Conservation (phyloP, 768 basidiomycete species). For the Nidula microcarpa region DNA sequence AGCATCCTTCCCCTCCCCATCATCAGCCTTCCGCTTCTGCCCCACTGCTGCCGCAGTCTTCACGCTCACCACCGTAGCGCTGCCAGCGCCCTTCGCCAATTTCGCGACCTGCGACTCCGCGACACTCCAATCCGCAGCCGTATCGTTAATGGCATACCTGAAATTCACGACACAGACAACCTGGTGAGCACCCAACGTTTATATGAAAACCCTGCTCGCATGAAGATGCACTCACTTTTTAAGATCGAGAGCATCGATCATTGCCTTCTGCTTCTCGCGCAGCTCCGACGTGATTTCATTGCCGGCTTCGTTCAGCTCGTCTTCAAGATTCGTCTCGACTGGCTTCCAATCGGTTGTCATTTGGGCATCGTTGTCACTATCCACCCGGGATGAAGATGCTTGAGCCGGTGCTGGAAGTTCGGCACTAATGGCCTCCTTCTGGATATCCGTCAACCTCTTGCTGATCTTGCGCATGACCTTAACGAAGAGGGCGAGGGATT, state of each 20-base stretch:
- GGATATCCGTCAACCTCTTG: constrained; percentile 71
- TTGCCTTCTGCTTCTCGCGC: constrained; percentile 76
- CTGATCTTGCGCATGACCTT: constrained; percentile 87
- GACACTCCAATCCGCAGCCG: constrained; percentile 65
- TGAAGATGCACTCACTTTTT: constrained; percentile 61
- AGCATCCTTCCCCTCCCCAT: constrained; percentile 15
- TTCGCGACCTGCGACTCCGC: constrained; percentile 73
- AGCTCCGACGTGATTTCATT: constrained; percentile 65
- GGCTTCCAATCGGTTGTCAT: constrained; percentile 35
- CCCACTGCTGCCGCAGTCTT: constrained; percentile 41
- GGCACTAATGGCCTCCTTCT: constrained; percentile 71
- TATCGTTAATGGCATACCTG: constrained; percentile 76
- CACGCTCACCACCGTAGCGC: constrained; percentile 75
- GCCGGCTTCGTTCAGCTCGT: constrained; percentile 78
- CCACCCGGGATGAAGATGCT: constrained; percentile 11
- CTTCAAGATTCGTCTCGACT: constrained; percentile 44
- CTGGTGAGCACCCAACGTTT: constrained; percentile 5
- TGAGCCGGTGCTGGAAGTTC: constrained; percentile 47
- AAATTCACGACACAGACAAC: constrained; percentile 1
- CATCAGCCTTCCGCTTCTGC: constrained; percentile 59
- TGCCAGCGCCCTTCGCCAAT: constrained; percentile 37
- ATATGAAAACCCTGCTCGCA: constrained; percentile 12
- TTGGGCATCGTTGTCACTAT: background rate
- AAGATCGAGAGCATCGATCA: constrained; percentile 87
- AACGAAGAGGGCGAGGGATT: constrained; percentile 85